Percentiles rank a stretch among this genome's conserved stretches.
Conservation (phyloP, 139 green algal genomes). For the Volvox africanus region DNA sequence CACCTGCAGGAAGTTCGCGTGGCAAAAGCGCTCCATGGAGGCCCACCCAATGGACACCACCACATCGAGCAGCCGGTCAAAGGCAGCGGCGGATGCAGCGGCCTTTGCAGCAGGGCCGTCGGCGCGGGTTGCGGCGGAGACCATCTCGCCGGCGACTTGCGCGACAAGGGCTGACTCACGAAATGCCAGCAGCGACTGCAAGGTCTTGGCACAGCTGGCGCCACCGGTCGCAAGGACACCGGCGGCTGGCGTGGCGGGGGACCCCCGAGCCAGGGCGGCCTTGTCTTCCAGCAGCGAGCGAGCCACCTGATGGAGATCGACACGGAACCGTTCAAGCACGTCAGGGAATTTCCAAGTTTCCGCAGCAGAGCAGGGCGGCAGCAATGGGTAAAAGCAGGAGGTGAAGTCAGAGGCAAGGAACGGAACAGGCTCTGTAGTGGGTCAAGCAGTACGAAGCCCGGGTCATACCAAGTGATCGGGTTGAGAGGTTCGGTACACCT, state of each 20-base stretch:
- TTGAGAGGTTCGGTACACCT: too few species aligned
- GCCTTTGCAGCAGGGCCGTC: slow-evolving; percentile 33
- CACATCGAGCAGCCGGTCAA: slow-evolving; percentile 78
- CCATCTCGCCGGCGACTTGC: slow-evolving; percentile 62
- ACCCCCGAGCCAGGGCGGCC: not conserved
- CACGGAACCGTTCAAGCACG: too few species aligned
- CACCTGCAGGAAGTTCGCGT: slow-evolving; percentile 67
- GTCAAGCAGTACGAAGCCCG: too few species aligned
- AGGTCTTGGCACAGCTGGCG: not conserved
- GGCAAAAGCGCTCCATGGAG: slow-evolving; percentile 69
- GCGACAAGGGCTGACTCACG: slow-evolving; percentile 48
- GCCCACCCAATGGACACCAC: slow-evolving; percentile 85
- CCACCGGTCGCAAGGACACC: slow-evolving; percentile 11
- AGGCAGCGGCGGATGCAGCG: slow-evolving; percentile 53
- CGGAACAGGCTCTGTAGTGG: too few species aligned
- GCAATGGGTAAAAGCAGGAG: too few species aligned
- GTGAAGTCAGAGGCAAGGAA: too few species aligned
- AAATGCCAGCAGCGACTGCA: slow-evolving; percentile 69
- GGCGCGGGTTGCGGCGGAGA: slow-evolving; percentile 50
- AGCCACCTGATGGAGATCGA: slow-evolving; percentile 54
- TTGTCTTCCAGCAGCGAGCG: slow-evolving; percentile 65
- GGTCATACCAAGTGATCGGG: too few species aligned
- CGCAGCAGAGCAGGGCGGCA: too few species aligned
- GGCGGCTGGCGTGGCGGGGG: not conserved
- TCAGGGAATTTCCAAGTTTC: too few species aligned